Base-by-base conservation (phyloP, 129 eudicot species). In the Deinandra increscens region DNA sequence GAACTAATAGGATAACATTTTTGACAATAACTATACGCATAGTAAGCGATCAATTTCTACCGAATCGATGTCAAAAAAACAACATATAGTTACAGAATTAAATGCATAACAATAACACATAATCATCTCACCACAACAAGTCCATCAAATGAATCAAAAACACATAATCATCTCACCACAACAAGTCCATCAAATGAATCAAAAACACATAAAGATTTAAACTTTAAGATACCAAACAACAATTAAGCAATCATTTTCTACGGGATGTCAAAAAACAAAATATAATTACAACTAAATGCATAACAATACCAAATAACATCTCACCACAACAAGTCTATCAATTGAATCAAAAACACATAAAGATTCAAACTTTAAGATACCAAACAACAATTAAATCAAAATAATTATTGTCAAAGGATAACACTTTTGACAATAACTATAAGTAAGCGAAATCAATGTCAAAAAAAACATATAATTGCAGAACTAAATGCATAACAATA, bases 271-370 rank as follows among this genome's bases (percentile, higher is more conserved):
- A 34, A 60, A 34, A 55, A 20, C 23, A 54, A 18, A 26, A 70
- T 39, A 26, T 70, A 22, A 70, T 15, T 31, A 55, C 54, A 7
- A 60, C 12, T 19, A 72, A 56, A 38, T 10, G 17, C 31, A 60
- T 1, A 12, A 45, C 38, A 60, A 33, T 31, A 44, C n/a, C 64
- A 37, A 51, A 69, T 37, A 36, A 62, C 70, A 68, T 26, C 62
- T 5, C 43, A 45, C 17, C 31, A 58, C 10, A 59, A 36, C 69
- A 75, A 66, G 31, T 29, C 59, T 43, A 74, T 4, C 23, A 60
- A 75, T 36, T 60, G 19, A 60, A 60, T 68, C 20, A 46, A 68
- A 36, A 14, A 43, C 55, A 68, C 33, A 76, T 51, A 68, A 39
- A 60, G 12, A 37, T 46, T 23, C 12, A 76, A 69, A 38, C 58